Evolutionary conservation across 768 basidiomycete genomes (phyloP), one percentile per base, ranked within the genome.

Genomic region (Psilocybe sp.): DNA sequence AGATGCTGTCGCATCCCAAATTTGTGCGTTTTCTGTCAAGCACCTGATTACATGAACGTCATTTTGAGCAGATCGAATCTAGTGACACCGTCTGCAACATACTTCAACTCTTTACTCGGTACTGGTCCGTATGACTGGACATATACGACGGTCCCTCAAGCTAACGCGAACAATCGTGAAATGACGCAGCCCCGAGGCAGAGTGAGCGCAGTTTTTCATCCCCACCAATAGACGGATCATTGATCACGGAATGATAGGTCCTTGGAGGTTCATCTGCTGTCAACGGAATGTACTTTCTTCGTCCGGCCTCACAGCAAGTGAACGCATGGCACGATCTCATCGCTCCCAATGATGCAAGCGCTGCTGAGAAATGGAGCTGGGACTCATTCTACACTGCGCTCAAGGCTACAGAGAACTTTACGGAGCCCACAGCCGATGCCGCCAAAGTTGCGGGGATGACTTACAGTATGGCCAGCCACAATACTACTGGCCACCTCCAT

Each of bases 241-340:
- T 35, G 14, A 28, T 47, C 13, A 32, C 18, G 23, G 28, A 13
- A 31, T 33, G 11, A 14, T 15, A 20, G 23, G 19, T 13, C 38
- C 71, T 89, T 16, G 86, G 87, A 46, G 86, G 87, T 6, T 84
- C 80, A 0, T 75, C 82, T 31, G 83, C 85, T 7, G 72, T 87
- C 46, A 89, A 89, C 63, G 85, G 82, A 42, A 74, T 87, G 73
- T 87, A 84, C 68, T 68, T 78, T 54, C 74, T 84, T 44, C 75
- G 81, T 10, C 81, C 82, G 5, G 72, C 77, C 20, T 56, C 70
- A 50, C 53, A 69, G 48, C 81, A 82, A 57, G 64, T 81, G 55
- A 70, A 81, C 51, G 66, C 76, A 3, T 80, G 76, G 76, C 62
- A 70, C 2, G 52, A 61, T 9, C 59, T 82, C 41, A 71, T 79